Evolutionary conservation across 805 yeast genomes (phyloP), one percentile per base, ranked within the genome.

Genomic region (Pichia paraexigua): DNA sequence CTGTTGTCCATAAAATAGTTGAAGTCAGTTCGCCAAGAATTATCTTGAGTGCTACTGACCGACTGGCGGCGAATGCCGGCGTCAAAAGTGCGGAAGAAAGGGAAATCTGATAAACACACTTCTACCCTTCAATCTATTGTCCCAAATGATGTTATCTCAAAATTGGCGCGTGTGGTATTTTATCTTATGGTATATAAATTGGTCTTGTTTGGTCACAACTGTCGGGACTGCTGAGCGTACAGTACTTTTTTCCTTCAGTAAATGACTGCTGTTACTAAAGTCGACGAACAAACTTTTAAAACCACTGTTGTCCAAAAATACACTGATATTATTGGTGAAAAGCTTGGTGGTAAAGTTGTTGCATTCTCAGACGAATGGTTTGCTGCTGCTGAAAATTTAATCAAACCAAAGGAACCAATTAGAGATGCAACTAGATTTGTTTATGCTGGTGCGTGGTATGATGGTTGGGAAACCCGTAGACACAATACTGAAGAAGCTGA

Each of bases 381-480:
- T 70, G 98, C 97, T 1, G 92, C 81, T 43, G 98, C 98, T 7
- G 79, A 76, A 32, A 92, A 92, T 69, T 75, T 92, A 61, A 82
- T 90, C 65, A 83, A 87, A 63, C 91, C 96, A 40, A 76, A 75
- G 45, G 77, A 83, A 3, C 96, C 97, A 2, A 78, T 88, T 52
- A 74, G 95, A 62, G 95, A 89, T 60, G 84, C 86, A 12, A 85
- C 90, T 28, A 76, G 78, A 60, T 91, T 89, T 67, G 80, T 83
- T 2, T 85, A 78, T 53, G 79, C 91, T 3, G 98, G 98, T 48
- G 96, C 96, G 5, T 92, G 97, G 97, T 92, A 88, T 65, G 99
- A 92, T 60, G 99, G 99, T 22, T 92, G 98, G 98, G 98, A 92
- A 69, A 92, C 98, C 13, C 77, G 97, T 65, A 78, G 99, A 69